These are phyloP conservation scores for Hericium coralloides DNA, from an alignment of 768 basidiomycete genomes.

Conservation along the genomic window DNA sequence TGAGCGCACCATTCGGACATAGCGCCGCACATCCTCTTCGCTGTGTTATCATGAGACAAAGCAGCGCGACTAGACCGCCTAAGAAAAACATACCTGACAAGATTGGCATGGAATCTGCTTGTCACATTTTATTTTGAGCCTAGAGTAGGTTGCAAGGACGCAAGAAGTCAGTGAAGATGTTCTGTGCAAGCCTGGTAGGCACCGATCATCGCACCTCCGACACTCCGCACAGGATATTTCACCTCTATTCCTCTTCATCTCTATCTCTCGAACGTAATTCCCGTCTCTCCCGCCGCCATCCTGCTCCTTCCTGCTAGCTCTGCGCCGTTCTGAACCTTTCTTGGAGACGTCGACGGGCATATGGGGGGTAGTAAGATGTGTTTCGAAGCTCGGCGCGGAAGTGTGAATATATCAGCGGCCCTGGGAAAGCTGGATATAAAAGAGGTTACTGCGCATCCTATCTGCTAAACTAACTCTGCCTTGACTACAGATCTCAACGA, in stretches of 20 bases:
- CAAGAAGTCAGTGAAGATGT: not conserved
- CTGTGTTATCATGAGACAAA: constrained; percentile 20
- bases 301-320: constrained; percentile 37
- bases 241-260: constrained; percentile 65
- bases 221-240: constrained; percentile 78
- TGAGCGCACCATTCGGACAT: constrained; percentile 57
- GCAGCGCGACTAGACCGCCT: no score
- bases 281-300: constrained; percentile 44
- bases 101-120: constrained; percentile 76
- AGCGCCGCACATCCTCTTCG: constrained; percentile 59
- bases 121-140: constrained; percentile 78
- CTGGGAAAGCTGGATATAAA: not conserved
- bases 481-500: not conserved
- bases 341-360: constrained; percentile 21
- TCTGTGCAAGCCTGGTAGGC: constrained; percentile 1
- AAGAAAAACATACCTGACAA: constrained; percentile 42
- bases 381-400: not conserved
- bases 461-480: not conserved
- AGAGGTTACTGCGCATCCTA: not conserved
- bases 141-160: constrained; percentile 9
- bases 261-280: constrained; percentile 55
- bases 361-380: not conserved
- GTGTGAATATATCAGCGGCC: constrained; percentile 3
- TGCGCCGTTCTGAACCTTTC: constrained; percentile 32
- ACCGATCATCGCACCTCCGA: constrained; percentile 53